phyloP scores from a whole-genome alignment of 2,329 filamentous ascomycete genomes.

The Beauveria sp. region DNA sequence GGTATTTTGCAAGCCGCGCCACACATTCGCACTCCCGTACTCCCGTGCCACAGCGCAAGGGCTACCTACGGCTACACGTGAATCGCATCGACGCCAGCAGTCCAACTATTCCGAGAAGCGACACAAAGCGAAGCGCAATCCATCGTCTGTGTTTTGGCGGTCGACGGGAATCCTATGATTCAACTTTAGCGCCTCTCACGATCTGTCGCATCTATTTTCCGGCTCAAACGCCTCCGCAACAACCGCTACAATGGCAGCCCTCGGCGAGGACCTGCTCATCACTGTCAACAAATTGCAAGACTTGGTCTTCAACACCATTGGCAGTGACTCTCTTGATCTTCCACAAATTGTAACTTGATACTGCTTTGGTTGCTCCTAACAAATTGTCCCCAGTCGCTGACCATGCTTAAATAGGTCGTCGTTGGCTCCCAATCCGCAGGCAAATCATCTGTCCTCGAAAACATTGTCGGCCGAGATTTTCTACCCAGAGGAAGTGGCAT shows the following conservation, averaged over 20 bases:
- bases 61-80: constrained; percentile 8
- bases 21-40: not conserved
- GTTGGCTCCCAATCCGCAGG: constrained; percentile 97
- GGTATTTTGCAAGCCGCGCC: not conserved
- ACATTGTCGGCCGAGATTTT: constrained; percentile 97
- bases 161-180: constrained; percentile 5
- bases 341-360: constrained; percentile 79
- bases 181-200: constrained; percentile 2
- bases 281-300: constrained; percentile 99
- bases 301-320: constrained; percentile 98
- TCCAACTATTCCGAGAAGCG: not conserved
- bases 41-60: constrained; percentile 2
- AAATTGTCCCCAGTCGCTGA: constrained; percentile 9
- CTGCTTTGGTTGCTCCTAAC: not conserved
- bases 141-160: constrained; percentile 9
- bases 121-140: constrained; percentile 9
- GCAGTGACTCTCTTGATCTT: constrained; percentile 93
- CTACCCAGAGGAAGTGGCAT: constrained; percentile 94
- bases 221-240: not conserved
- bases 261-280: constrained; percentile 89
- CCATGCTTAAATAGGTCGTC: constrained; percentile 60
- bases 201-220: constrained; percentile 1
- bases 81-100: constrained; percentile 5
- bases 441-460: constrained; percentile 97
- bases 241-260: constrained; percentile 65